Conservation (phyloP, 352 stramenopile genomes). For the Thalassiosira oceanica region DNA sequence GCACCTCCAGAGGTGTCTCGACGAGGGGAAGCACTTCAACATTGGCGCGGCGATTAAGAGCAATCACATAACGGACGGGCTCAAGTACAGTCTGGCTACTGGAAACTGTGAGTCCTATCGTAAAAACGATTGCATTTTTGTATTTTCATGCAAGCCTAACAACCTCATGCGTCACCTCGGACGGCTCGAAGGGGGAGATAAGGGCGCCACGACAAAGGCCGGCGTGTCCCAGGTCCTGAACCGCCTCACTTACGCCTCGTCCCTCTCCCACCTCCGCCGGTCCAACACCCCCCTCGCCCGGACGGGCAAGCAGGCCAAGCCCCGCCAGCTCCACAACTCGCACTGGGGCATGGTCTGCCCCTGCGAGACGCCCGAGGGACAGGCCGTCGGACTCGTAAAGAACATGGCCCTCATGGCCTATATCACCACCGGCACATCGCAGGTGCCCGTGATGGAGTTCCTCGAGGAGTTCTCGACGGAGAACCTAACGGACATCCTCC, state of each 20-base stretch:
- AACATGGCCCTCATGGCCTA: slow-evolving; percentile 99
- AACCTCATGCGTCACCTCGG: not conserved
- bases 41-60: slow-evolving; percentile 96
- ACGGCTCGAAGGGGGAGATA: slow-evolving; percentile 67
- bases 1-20: slow-evolving; percentile 85
- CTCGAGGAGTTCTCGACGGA: slow-evolving; percentile 98
- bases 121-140: too few species aligned
- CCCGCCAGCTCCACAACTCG: slow-evolving; percentile 99
- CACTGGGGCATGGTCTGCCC: slow-evolving; percentile 99
- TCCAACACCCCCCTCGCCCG: slow-evolving; percentile 98
- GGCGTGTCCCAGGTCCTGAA: slow-evolving; percentile 99
- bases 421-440: slow-evolving; percentile 89
- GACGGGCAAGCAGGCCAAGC: slow-evolving; percentile 98
- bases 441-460: slow-evolving; percentile 96
- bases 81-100: slow-evolving; percentile 98
- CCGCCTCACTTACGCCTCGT: slow-evolving; percentile 97
- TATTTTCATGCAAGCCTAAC: slow-evolving; percentile 2
- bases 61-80: slow-evolving; percentile 94
- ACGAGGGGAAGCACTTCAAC: slow-evolving; percentile 94
- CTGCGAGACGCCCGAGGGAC: slow-evolving; percentile 93
- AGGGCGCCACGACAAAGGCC: slow-evolving; percentile 86
- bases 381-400: slow-evolving; percentile 85
- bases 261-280: slow-evolving; percentile 96
- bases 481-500: slow-evolving; percentile 92
- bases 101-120: slow-evolving; percentile 92